Evolutionary conservation across 306 rosid genomes (phyloP), one percentile per base, ranked within the genome.

Genomic region (Astragalus glycyphyllos): DNA sequence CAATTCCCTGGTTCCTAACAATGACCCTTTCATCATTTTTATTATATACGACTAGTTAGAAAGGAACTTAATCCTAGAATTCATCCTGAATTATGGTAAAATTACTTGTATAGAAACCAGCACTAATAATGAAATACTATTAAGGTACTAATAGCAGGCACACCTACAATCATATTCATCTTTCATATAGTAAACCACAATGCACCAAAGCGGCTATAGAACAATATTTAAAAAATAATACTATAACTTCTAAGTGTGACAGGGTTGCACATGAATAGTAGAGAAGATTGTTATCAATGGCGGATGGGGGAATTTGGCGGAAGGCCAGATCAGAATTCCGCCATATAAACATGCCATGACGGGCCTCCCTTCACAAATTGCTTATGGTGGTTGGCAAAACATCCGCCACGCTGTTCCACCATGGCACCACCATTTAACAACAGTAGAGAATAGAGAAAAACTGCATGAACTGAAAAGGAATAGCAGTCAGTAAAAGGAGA

Each of bases 151-250:
- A 58, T 12, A 65, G 58, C 7, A 41, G 38, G 29, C 34, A 72
- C 50, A 42, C 14, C 40, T 68, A 35, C 58, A 12, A 65, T 26
- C 73, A 68, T 59, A 56, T 60, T 81, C 75, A 53, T n/a, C 13
- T 76, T 53, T 29, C 15, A 67, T n/a, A 1, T 4, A 26, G 76
- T 32, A 68, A 67, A 59, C 63, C 31, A 76, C 23, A 53, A 31
- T 49, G 59, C 47, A 29, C 31, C 60, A 56, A 23, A 49, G 9
- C 64, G 44, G 50, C 47, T 49, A 54, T 34, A 53, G 23, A 55
- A 11, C 51, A 57, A 12, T 13, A 66, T 13, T 26, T 67, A 6
- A 62, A 50, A 58, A 46, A 26, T 46, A 61, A 48, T 15, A 32
- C 61, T 65, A 58, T 40, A 57, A 69, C 63, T 17, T 68, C 56